Conservation (phyloP, 2,329 filamentous ascomycete genomes). For the Xylaria polymorpha region DNA sequence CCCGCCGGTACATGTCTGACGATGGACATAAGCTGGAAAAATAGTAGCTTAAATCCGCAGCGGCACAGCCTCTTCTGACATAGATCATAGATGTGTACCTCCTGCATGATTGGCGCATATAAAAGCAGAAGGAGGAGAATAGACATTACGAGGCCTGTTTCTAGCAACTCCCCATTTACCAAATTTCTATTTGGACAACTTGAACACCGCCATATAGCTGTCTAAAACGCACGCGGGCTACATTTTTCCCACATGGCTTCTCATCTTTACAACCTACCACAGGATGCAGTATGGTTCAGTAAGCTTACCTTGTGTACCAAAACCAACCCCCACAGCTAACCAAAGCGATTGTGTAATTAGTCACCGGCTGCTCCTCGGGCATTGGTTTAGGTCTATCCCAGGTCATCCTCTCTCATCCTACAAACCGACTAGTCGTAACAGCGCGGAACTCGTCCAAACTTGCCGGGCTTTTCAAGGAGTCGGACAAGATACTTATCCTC, state of each 20-base stretch:
- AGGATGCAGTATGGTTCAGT: conserved; percentile 41
- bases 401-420: conserved; percentile 53
- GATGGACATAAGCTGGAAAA: too few species aligned
- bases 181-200: too few species aligned
- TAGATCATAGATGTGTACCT: too few species aligned
- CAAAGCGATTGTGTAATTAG: conserved; percentile 45
- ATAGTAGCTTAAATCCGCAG: too few species aligned
- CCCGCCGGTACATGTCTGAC: too few species aligned
- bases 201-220: too few species aligned
- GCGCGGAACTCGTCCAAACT: conserved; percentile 48
- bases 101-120: too few species aligned
- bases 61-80: too few species aligned
- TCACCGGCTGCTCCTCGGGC: conserved; percentile 63
- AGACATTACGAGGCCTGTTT: too few species aligned
- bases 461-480: neutral
- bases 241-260: conserved; percentile 12
- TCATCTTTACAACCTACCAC: conserved; percentile 32
- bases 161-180: too few species aligned
- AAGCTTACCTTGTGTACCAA: neutral
- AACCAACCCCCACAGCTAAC: conserved; percentile 24
- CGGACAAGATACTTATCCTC: conserved; percentile 27
- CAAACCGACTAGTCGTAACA: conserved; percentile 59
- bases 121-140: too few species aligned
- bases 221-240: neutral
- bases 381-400: conserved; percentile 57